phyloP scores from a whole-genome alignment of 345 rosid genomes.

The Moricandia arvensis region DNA sequence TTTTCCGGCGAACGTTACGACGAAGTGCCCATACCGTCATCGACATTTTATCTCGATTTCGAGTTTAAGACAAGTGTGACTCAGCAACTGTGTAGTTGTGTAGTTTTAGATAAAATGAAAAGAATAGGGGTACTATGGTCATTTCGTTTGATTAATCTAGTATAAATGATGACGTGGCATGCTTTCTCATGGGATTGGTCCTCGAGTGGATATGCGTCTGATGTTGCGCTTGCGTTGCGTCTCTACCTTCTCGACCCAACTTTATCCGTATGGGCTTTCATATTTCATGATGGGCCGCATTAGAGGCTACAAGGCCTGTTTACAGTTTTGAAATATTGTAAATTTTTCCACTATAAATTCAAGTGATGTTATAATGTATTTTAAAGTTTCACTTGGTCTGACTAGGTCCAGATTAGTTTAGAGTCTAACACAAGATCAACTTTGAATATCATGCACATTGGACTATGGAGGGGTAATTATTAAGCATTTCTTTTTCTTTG shows the following conservation, averaged over 20 bases:
- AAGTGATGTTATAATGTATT: neutral
- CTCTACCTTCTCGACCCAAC: constrained; percentile 13
- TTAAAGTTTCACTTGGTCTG: neutral
- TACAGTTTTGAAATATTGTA: neutral
- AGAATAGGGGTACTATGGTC: neutral
- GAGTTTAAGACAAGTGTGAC: constrained; percentile 20
- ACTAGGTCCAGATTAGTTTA: neutral
- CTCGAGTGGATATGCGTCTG: constrained; percentile 10
- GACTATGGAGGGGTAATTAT: neutral
- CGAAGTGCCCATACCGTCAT: constrained; percentile 52
- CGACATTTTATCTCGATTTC: constrained; percentile 48
- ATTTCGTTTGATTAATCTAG: neutral
- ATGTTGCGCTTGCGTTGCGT: constrained; percentile 39
- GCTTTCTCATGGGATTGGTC: constrained; percentile 15
- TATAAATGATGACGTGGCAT: constrained; percentile 26
- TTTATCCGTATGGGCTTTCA: constrained; percentile 1
- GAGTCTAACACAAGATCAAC: neutral
- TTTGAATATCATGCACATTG: neutral
- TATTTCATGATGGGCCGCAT: neutral
- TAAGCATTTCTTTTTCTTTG: too few species aligned
- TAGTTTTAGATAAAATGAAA: neutral
- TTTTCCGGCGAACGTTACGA: constrained; percentile 41
- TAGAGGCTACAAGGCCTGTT: neutral
- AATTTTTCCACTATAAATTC: neutral
- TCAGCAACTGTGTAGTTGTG: neutral